Conservation (phyloP, 495 filamentous ascomycete genomes). For the Hypoxylon fragiforme region DNA sequence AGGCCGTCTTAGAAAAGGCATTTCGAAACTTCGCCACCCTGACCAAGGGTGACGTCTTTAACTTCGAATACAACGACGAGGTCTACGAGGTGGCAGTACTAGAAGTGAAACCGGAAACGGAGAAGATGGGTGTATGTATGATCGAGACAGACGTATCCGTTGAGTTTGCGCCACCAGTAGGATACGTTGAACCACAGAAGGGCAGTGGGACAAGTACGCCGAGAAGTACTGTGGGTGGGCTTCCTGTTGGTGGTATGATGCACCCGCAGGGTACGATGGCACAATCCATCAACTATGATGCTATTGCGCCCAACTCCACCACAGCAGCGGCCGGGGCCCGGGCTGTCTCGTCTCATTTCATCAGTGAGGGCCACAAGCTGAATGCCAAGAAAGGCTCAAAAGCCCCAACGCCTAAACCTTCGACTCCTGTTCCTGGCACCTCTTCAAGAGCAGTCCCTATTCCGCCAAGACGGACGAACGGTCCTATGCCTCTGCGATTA, state of each 20-base stretch:
- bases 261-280: conserved; percentile 92
- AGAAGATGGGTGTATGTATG: conserved; percentile 82
- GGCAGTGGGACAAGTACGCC: conserved; percentile 65
- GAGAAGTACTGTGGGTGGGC: conserved; percentile 52
- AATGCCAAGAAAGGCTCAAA: conserved; percentile 79
- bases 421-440: conserved; percentile 73
- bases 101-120: conserved; percentile 82
- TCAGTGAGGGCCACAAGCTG: conserved; percentile 74
- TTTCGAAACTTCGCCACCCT: conserved; percentile 94
- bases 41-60: conserved; percentile 90
- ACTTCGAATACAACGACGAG: conserved; percentile 92
- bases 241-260: conserved; percentile 70
- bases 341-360: conserved; percentile 67
- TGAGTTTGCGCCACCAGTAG: conserved; percentile 91
- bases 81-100: conserved; percentile 89
- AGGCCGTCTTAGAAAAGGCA: conserved; percentile 95
- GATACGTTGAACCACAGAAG: conserved; percentile 81
- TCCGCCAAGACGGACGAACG: conserved; percentile 61
- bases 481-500: conserved; percentile 84
- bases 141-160: conserved; percentile 94
- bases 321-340: conserved; percentile 53
- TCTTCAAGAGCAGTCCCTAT: conserved; percentile 57
- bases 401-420: conserved; percentile 74
- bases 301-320: conserved; percentile 81
- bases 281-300: conserved; percentile 91